phyloP scores from a whole-genome alignment of 306 rosid species.

The Mucuna pruriens region DNA sequence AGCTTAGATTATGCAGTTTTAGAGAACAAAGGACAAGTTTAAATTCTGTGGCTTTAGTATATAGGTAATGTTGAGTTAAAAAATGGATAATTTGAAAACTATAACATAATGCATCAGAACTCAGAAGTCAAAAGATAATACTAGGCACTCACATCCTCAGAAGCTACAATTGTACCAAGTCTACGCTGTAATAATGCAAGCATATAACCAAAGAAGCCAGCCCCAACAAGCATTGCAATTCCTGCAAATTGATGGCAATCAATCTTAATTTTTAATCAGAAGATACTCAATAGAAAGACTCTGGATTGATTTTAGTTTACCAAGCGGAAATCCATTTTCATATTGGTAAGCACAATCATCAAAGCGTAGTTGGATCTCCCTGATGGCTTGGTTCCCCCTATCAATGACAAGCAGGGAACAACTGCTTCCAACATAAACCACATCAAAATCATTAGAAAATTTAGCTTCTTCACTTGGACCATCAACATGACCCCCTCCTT shows the following conservation, averaged over 20 bases:
- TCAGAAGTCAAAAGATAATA: constrained; percentile 28
- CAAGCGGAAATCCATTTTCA: constrained; percentile 87
- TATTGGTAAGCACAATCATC: constrained; percentile 98
- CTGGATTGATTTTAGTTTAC: constrained; percentile 47
- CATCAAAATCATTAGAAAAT: constrained; percentile 89
- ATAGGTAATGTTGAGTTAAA: background rate
- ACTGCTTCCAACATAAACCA: constrained; percentile 89
- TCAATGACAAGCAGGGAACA: constrained; percentile 87
- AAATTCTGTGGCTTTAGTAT: background rate
- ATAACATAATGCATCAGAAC: constrained; percentile 21
- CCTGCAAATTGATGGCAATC: constrained; percentile 57
- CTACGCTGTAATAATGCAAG: constrained; percentile 86
- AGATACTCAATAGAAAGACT: background rate
- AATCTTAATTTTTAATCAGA: constrained; percentile 21
- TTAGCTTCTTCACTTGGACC: constrained; percentile 96
- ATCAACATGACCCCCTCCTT: constrained; percentile 83
- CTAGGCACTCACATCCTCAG: constrained; percentile 67
- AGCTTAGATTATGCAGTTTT: background rate
- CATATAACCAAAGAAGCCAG: constrained; percentile 94
- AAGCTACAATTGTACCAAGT: constrained; percentile 66
- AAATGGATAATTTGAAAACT: background rate
- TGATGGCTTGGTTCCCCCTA: constrained; percentile 85
- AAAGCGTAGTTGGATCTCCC: constrained; percentile 90
- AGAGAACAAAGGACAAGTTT: background rate
- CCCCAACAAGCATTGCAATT: constrained; percentile 73